A percentile compares a stretch with the other conserved stretches of the same genome.
phyloP scores from a whole-genome alignment of 2,329 filamentous ascomycete species.

The Colletotrichum sp. region DNA sequence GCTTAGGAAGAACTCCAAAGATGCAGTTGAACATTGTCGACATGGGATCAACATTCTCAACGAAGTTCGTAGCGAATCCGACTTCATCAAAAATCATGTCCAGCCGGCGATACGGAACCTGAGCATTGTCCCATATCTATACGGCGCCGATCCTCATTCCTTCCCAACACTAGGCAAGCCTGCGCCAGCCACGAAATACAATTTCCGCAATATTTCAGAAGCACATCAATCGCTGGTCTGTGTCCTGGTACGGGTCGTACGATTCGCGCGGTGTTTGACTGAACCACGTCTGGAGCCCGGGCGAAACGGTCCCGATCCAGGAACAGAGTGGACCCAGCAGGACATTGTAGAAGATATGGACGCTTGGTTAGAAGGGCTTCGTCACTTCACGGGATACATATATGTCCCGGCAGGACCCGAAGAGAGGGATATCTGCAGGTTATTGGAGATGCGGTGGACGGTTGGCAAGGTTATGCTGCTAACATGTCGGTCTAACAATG shows the following conservation, averaged over 20 bases:
- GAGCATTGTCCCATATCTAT: neutral
- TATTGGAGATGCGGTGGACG: neutral
- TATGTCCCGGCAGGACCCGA: neutral
- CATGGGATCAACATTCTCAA: conserved; percentile 16
- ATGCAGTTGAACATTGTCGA: neutral
- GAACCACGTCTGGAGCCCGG: conserved; percentile 10
- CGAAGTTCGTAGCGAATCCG: neutral
- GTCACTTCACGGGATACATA: neutral
- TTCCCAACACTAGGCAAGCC: neutral
- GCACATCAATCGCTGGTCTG: conserved; percentile 34
- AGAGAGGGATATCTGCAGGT: neutral
- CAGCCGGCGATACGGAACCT: neutral
- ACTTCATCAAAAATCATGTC: neutral
- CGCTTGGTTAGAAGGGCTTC: neutral
- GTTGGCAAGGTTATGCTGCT: neutral
- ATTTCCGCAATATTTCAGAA: conserved; percentile 21
- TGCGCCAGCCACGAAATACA: neutral
- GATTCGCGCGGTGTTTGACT: conserved; percentile 31
- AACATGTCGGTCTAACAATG: neutral
- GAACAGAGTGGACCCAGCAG: neutral
- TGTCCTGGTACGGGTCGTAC: conserved; percentile 28
- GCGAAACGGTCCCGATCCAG: neutral
- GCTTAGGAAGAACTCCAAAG: neutral
- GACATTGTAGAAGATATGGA: neutral
- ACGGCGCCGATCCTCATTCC: neutral